Base-by-base conservation (phyloP, 2,329 filamentous ascomycete species). In the Aureobasidium zeae region DNA sequence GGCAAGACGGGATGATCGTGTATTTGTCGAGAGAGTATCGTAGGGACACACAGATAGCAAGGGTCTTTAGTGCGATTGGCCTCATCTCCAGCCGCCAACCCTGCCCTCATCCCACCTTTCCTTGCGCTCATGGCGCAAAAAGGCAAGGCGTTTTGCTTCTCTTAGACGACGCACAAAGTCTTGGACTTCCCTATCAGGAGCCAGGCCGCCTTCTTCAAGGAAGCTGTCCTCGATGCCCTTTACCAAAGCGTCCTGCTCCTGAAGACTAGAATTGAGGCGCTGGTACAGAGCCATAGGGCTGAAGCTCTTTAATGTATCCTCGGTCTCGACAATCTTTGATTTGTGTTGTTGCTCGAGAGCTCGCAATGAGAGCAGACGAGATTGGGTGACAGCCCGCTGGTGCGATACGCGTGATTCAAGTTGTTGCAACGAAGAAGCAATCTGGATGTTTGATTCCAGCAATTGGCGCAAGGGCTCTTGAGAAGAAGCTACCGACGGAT, bases 31-130 rank as follows among this genome's bases (percentile, higher is more conserved):
- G n/a, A n/a, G n/a, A n/a, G n/a, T n/a, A n/a, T n/a, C n/a, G n/a
- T n/a, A n/a, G n/a, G n/a, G n/a, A n/a, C n/a, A n/a, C n/a, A n/a
- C n/a, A n/a, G n/a, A n/a, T n/a, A n/a, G n/a, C n/a, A n/a, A n/a
- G n/a, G n/a, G n/a, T n/a, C n/a, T n/a, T n/a, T n/a, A n/a, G n/a
- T n/a, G n/a, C n/a, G n/a, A n/a, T n/a, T n/a, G n/a, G 22, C 8
- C 1, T 77, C 68, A 89, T 57, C 89, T 76, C 91, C 91, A 96
- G 1, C 91, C 91, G 9, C 89, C 89, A 24, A 96, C 89, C 52
- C 89, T 73, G 17, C 89, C 87, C 64, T 96, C 89, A 60, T 96
- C 91, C 91, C 91, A 96, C 54, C 91, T 74, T 56, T 87, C 83
- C 63, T 88, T 94, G 52, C 86, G 76, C 68, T 96, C 91, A 57